Evolutionary conservation across 257 asterid species (phyloP), one percentile per base, ranked within the genome.

Genomic region (Linderniella brevidens): DNA sequence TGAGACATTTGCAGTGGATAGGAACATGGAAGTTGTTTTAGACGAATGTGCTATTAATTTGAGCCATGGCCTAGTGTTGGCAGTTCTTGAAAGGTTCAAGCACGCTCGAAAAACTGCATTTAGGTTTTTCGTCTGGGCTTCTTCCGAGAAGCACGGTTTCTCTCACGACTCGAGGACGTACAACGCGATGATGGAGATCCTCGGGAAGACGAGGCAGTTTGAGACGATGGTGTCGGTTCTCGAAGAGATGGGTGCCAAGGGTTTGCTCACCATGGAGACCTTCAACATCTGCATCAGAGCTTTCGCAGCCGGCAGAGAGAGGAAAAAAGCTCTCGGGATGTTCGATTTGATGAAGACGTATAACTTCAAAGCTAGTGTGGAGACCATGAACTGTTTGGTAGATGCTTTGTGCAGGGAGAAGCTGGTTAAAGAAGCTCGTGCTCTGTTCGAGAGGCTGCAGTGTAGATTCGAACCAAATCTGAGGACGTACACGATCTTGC

Each of bases 11-110:
- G 67, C 76, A 1, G 20, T 80, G 35, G 90, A 87, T 74, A 61
- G 93, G 71, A 87, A 83, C 52, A 84, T 80, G 96, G 98, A 81
- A 72, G 92, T 77, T 0, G 78, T 84, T 55, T 69, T 88, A 62
- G 82, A 84, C 62, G 93, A 77, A 62, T 80, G 82, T 50, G 71
- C 74, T 52, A 14, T 81, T 46, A 37, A 58, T 55, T 48, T 88
- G 59, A 75, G 74, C 49, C 82, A 72, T 63, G 93, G 73, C 20
- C 59, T 88, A 70, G 92, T 88, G 46, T 65, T 84, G 46, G 73
- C 68, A 47, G 96, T 88, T 29, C 55, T 88, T 56, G 68, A 68
- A 48, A 74, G 87, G 58, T 88, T 74, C 62, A 80, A 77, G 64
- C 87, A 74, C 67, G 98, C 98, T 20, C 47, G 92, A 12, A 88